phyloP scores from a whole-genome alignment of 2,329 filamentous ascomycete species.

The Monosporascus sp. region DNA sequence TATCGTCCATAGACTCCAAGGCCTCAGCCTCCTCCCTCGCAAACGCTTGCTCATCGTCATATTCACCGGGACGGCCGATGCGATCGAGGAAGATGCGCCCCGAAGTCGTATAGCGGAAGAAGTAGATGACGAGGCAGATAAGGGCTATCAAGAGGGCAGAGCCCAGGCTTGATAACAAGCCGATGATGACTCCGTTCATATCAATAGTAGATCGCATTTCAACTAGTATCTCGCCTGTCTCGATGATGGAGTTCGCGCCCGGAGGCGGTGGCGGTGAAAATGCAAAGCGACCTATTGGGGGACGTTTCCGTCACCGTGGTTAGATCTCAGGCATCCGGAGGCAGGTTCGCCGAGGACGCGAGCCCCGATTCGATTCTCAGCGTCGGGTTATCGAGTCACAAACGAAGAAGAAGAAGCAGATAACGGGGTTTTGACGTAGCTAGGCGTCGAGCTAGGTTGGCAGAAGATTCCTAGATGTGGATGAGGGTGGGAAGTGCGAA shows the following conservation, averaged over 20 bases:
- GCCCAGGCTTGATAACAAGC: conserved; percentile 88
- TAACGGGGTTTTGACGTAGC: conserved; percentile 5
- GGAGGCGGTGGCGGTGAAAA: conserved; percentile 3
- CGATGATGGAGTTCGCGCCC: conserved; percentile 2
- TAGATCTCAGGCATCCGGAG: conserved; percentile 22
- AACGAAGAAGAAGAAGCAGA: conserved; percentile 3
- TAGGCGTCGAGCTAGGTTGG: neutral
- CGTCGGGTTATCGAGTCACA: neutral
- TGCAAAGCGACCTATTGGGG: conserved; percentile 7
- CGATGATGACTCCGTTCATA: conserved; percentile 81
- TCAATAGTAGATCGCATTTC: neutral
- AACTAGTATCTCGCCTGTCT: conserved; percentile 4
- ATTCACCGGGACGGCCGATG: conserved; percentile 89
- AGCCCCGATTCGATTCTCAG: conserved; percentile 14
- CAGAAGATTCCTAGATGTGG: neutral
- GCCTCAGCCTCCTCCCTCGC: conserved; percentile 91
- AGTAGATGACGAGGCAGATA: conserved; percentile 78
- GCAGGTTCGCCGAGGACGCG: conserved; percentile 19
- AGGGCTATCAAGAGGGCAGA: conserved; percentile 81
- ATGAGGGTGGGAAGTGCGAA: neutral
- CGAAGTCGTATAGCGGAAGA: conserved; percentile 84
- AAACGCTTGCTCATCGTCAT: conserved; percentile 96
- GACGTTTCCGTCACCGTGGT: conserved; percentile 25
- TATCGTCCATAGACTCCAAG: conserved; percentile 90
- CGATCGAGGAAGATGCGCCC: conserved; percentile 91